Evolutionary conservation across 2,329 filamentous ascomycete species (phyloP).

Genomic region (Diaporthe citriasiana): DNA sequence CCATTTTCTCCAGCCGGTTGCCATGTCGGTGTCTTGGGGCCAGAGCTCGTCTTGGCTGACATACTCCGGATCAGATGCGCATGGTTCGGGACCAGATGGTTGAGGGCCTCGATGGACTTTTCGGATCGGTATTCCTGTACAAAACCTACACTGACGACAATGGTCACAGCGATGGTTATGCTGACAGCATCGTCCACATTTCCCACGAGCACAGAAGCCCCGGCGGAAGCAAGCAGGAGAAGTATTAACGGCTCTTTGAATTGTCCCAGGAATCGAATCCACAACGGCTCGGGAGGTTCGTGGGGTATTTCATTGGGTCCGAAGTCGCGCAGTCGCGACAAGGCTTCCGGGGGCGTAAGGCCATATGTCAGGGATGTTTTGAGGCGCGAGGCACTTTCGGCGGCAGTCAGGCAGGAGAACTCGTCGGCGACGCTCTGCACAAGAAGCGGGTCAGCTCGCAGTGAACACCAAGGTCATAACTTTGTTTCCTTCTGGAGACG

Average conservation of each 20-base stretch:
- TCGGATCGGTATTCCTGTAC: constrained; percentile 98
- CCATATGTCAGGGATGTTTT: constrained; percentile 88
- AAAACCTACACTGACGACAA: constrained; percentile 96
- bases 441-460: constrained; percentile 28
- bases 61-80: constrained; percentile 88
- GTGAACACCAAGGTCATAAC: neutral
- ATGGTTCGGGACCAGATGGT: constrained; percentile 92
- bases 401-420: constrained; percentile 77
- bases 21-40: constrained; percentile 60
- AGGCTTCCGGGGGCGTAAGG: constrained; percentile 84
- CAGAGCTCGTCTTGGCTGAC: constrained; percentile 52
- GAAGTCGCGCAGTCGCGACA: constrained; percentile 82
- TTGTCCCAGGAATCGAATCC: constrained; percentile 95
- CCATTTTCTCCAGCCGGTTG: constrained; percentile 54
- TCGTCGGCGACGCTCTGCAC: constrained; percentile 69
- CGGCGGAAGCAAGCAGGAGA: constrained; percentile 89
- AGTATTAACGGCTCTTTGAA: constrained; percentile 97
- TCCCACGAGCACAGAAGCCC: constrained; percentile 88
- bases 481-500: constrained; percentile 41
- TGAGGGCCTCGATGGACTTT: constrained; percentile 95
- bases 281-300: constrained; percentile 92
- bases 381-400: constrained; percentile 83
- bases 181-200: constrained; percentile 96
- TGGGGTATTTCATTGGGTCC: constrained; percentile 96
- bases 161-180: constrained; percentile 95